Percentiles rank a stretch among this genome's conserved stretches.
Conservation (phyloP, 2,329 filamentous ascomycete species). For the Colletotrichum chrysophilum region DNA sequence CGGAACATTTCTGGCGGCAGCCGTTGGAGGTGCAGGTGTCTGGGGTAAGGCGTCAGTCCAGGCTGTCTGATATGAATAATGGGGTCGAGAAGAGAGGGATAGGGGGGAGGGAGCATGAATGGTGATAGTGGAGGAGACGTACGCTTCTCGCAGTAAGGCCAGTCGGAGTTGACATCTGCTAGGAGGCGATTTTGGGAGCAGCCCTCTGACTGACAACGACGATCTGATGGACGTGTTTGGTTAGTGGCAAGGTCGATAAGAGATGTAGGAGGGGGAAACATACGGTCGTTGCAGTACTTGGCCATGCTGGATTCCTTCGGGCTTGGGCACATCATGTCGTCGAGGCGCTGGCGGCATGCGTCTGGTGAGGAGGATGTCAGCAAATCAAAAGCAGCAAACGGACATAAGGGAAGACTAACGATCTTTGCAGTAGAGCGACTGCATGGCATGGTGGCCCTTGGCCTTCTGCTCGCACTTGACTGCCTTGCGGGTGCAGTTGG, state of each 20-base stretch:
- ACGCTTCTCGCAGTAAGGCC: slow-evolving; percentile 24
- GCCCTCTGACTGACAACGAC: slow-evolving; percentile 11
- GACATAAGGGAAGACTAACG: neutral
- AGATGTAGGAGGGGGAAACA: too few relatives aligned
- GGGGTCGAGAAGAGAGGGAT: neutral
- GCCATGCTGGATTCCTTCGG: slow-evolving; percentile 3
- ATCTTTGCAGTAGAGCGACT: slow-evolving; percentile 23
- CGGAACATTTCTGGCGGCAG: slow-evolving; percentile 19
- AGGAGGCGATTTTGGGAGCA: slow-evolving; percentile 8
- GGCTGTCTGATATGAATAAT: neutral
- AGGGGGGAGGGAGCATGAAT: neutral
- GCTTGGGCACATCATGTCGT: slow-evolving; percentile 22
- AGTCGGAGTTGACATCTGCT: slow-evolving; percentile 12
- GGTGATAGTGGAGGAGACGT: neutral
- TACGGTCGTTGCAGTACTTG: slow-evolving; percentile 23
- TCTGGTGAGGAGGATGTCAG: neutral
- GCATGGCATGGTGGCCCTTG: neutral
- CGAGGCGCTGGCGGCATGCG: slow-evolving; percentile 22
- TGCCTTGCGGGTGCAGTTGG: slow-evolving; percentile 7
- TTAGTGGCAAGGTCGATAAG: too few relatives aligned
- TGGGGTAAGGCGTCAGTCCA: neutral
- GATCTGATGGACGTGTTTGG: too few relatives aligned
- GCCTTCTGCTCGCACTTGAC: slow-evolving; percentile 17
- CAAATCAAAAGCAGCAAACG: neutral
- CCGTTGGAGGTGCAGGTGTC: slow-evolving; percentile 21